Conservation (phyloP, 768 basidiomycete species). For the Rubroboletus satanas region DNA sequence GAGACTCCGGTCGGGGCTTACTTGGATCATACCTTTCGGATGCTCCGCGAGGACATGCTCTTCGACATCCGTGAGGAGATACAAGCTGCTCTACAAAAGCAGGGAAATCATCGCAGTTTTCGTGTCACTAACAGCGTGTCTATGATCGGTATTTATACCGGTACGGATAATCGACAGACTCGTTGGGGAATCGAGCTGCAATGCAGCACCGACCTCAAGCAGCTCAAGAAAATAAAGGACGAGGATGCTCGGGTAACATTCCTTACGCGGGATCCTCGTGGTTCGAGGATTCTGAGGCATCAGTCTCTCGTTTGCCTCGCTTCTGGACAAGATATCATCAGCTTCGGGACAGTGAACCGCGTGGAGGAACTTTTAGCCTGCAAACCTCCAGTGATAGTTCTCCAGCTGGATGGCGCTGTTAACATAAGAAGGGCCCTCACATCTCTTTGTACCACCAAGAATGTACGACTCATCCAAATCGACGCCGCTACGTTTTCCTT, state of each 20-base stretch:
- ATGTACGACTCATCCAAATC: constrained; percentile 48
- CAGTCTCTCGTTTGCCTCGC: constrained; percentile 56
- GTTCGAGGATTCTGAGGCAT: constrained; percentile 42
- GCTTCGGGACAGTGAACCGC: constrained; percentile 52
- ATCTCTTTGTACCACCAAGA: constrained; percentile 31
- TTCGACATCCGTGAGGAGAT: constrained; percentile 53
- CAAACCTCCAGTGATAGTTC: constrained; percentile 46
- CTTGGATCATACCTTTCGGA: constrained; percentile 64
- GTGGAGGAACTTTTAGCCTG: constrained; percentile 49
- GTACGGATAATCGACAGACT: constrained; percentile 15
- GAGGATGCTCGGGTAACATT: constrained; percentile 34
- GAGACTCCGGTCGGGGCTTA: constrained; percentile 38
- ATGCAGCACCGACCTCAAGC: constrained; percentile 33
- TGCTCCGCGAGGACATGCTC: constrained; percentile 62
- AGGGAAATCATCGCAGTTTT: constrained; percentile 36
- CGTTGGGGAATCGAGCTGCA: constrained; percentile 41
- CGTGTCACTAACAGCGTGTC: constrained; percentile 31
- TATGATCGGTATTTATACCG: constrained; percentile 37
- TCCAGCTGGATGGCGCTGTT: constrained; percentile 49
- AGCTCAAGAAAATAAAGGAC: constrained; percentile 29
- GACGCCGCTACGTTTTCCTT: constrained; percentile 59
- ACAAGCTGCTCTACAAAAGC: constrained; percentile 36
- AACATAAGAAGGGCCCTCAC: constrained; percentile 37
- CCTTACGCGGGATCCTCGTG: constrained; percentile 29
- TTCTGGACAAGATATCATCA: constrained; percentile 44